Conservation (phyloP, 768 basidiomycete genomes). For the Harrya chromipes region DNA sequence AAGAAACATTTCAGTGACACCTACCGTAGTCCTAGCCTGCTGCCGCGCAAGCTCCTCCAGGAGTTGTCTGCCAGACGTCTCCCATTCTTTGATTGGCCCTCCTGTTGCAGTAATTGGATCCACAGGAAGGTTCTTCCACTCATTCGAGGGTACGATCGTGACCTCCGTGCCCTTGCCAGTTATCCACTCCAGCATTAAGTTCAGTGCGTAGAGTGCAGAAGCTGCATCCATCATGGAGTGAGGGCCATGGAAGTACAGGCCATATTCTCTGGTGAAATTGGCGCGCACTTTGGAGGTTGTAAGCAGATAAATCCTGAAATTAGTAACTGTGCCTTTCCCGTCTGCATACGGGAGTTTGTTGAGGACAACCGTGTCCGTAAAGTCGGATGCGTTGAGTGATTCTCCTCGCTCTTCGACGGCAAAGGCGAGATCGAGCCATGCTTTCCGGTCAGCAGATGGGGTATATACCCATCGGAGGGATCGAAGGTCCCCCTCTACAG, state of each 20-base stretch:
- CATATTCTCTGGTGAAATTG: slow-evolving; percentile 8
- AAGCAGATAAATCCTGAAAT: slow-evolving; percentile 9
- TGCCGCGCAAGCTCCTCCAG: slow-evolving; percentile 11
- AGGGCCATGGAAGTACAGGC: slow-evolving; percentile 22
- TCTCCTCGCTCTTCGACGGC: slow-evolving; percentile 12
- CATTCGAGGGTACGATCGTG: slow-evolving; percentile 10
- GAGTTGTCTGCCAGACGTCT: slow-evolving; percentile 9
- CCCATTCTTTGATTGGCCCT: slow-evolving; percentile 18
- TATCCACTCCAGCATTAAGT: slow-evolving; percentile 23
- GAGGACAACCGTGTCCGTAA: slow-evolving; percentile 14
- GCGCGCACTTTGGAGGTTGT: slow-evolving; percentile 4
- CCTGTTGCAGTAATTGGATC: slow-evolving; percentile 27
- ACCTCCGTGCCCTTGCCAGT: slow-evolving; percentile 12
- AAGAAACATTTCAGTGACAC: not conserved
- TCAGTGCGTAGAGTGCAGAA: slow-evolving; percentile 22
- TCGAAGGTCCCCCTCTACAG: not conserved
- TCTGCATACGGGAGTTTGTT: slow-evolving; percentile 18
- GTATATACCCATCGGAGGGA: slow-evolving; percentile 23
- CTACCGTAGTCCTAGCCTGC: slow-evolving; percentile 3
- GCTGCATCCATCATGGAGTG: slow-evolving; percentile 23
- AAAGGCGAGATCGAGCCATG: slow-evolving; percentile 23
- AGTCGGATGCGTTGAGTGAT: slow-evolving; percentile 14
- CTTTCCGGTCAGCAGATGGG: slow-evolving; percentile 20
- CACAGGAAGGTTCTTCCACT: slow-evolving; percentile 26
- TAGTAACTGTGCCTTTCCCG: not conserved